Evolutionary conservation across 371 early-diverging fungal species (phyloP), one percentile per base, ranked within the genome.

Genomic region (Lichtheimia ornata): DNA sequence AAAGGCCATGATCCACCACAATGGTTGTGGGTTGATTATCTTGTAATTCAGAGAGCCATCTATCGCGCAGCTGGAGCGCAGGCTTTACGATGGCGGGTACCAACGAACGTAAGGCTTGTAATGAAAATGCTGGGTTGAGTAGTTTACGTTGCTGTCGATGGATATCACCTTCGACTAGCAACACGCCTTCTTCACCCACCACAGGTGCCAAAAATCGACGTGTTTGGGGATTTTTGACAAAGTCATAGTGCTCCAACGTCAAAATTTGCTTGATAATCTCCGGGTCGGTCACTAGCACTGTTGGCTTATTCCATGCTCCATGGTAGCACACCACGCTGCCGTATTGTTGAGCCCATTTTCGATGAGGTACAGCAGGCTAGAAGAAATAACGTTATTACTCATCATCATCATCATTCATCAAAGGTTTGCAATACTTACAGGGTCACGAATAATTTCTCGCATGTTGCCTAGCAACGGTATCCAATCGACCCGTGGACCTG

Each of bases 121-220:
- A 67, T 2, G 77, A 67, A 58, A 90, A 90, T 7, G 85, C 84
- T 7, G 90, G 90, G 62, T 88, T 88, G 42, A 88, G 62, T 76
- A 88, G 73, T 51, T 84, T 87, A 47, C 90, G 84, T 63, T 90
- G 90, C 20, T 75, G 80, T 54, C 77, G 75, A 67, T 90, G 90
- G 0, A 53, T 71, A 42, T 71, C 76, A 0, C 88, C 15, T 18
- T 53, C 13, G 11, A 49, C 24, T 12, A 49, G 28, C n/a, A 53
- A 50, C 0, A 35, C n/a, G 30, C 27, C 58, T 18, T 76, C 52
- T 5, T 56, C 42, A 6, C 90, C 88, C n/a, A 86, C 35, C 13
- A 85, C 55, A 25, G 62, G 60, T 1, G 62, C 58, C 40, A 87
- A 62, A 28, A 77, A 64, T 14, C 61, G 55, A 1, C 62, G 49